A percentile compares a stretch with the other conserved stretches of the same genome.
phyloP scores from a whole-genome alignment of 1,139 yeast genomes.

The Scheffersomyces lignicola region DNA sequence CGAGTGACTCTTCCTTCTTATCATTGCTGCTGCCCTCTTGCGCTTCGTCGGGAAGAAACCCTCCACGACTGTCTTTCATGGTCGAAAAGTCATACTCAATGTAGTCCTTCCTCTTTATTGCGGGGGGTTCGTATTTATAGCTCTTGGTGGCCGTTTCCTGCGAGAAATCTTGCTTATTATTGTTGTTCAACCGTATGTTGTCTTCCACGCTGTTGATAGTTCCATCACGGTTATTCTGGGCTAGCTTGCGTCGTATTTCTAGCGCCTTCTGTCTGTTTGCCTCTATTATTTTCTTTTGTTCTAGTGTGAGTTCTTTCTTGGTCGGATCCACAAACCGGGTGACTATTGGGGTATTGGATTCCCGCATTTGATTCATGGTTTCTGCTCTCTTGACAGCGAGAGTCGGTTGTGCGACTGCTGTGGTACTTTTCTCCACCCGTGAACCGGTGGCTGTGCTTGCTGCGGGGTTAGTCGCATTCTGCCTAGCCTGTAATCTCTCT shows the following conservation, averaged over 20 bases:
- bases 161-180: conserved; percentile 9
- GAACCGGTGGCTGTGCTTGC: conserved; percentile 14
- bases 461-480: too few relatives aligned
- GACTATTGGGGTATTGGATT: conserved; percentile 13
- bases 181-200: conserved; percentile 12
- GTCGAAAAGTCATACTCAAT: conserved; percentile 92
- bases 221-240: conserved; percentile 13
- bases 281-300: conserved; percentile 53
- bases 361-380: conserved; percentile 10
- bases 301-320: conserved; percentile 42
- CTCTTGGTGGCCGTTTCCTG: conserved; percentile 9
- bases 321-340: conserved; percentile 15
- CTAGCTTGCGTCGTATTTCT: conserved; percentile 47
- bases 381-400: conserved; percentile 1
- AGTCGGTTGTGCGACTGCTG: conserved; percentile 7
- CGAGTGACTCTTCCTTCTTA: conserved; percentile 31
- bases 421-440: conserved; percentile 3
- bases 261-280: conserved; percentile 60
- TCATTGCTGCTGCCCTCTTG: conserved; percentile 11
- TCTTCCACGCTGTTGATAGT: conserved; percentile 6
- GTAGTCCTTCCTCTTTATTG: conserved; percentile 63
- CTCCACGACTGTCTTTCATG: conserved; percentile 87
- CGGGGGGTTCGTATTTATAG: conserved; percentile 31
- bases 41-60: conserved; percentile 61
- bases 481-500: conserved; percentile 52